Conservation (phyloP, 345 rosid genomes). For the Citrus australasica region DNA sequence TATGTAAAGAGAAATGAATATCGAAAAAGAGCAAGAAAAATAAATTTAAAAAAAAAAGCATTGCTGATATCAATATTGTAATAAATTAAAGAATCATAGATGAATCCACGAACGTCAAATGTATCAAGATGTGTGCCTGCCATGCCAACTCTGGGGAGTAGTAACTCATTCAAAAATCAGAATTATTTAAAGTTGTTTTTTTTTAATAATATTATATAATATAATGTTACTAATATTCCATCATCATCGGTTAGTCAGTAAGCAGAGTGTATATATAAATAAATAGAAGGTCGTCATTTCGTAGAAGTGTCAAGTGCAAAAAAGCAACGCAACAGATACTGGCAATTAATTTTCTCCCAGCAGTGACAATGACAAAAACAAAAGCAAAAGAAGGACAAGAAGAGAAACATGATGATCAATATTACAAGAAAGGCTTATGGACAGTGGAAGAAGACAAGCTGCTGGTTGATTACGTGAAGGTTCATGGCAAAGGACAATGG, state of each 20-base stretch:
- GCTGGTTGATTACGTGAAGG: conserved; percentile 44
- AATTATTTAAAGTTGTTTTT: neutral
- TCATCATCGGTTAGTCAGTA: neutral
- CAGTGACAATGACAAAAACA: conserved; percentile 21
- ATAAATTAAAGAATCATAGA: neutral
- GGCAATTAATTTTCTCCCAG: too few species aligned
- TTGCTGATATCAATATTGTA: neutral
- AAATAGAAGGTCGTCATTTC: neutral
- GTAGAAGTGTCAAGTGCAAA: too few species aligned
- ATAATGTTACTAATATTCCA: neutral
- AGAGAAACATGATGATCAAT: conserved; percentile 5
- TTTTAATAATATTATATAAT: neutral
- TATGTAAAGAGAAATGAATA: neutral
- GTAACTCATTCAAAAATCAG: neutral
- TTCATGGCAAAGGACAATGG: conserved; percentile 60
- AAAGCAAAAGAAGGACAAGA: conserved; percentile 22
- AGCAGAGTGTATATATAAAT: too few species aligned
- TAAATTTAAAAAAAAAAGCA: neutral
- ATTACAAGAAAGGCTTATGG: conserved; percentile 60
- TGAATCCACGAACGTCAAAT: neutral
- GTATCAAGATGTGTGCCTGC: conserved; percentile 14
- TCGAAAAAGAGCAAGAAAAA: neutral
- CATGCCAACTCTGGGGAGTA: too few species aligned
- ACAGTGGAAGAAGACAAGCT: conserved; percentile 59
- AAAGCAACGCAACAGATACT: too few species aligned